These are phyloP conservation scores for Stagonosporopsis cucurbitacearum DNA, from an alignment of 2,329 filamentous ascomycete genomes.

Conservation along the genomic window DNA sequence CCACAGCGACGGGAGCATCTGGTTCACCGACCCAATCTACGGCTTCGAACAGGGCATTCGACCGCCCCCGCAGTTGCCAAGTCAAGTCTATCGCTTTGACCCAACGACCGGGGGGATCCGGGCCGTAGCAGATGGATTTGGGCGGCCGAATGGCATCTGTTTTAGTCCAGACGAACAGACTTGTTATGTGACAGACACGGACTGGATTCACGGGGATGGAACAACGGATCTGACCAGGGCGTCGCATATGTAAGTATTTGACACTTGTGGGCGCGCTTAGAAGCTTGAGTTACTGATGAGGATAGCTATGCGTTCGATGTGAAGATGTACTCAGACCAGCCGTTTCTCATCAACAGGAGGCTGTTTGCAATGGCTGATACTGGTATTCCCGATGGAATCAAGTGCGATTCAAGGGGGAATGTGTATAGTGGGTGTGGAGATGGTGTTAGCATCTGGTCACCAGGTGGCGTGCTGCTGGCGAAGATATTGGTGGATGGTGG, in stretches of 20 bases:
- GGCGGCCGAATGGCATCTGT: slow-evolving; percentile 53
- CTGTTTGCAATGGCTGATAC: slow-evolving; percentile 33
- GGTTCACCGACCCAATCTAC: slow-evolving; percentile 55
- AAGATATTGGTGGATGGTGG: slow-evolving; percentile 41
- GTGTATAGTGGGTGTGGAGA: slow-evolving; percentile 59
- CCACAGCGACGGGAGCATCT: slow-evolving; percentile 51
- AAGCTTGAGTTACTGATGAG: not conserved
- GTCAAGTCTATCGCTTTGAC: slow-evolving; percentile 50
- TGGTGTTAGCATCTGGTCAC: slow-evolving; percentile 57
- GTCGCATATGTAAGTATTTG: slow-evolving; percentile 22
- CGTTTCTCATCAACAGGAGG: slow-evolving; percentile 26
- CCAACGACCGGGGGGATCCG: slow-evolving; percentile 44
- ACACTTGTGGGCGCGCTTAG: too few relatives aligned
- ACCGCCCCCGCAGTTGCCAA: slow-evolving; percentile 30
- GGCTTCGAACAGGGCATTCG: slow-evolving; percentile 32
- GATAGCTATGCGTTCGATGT: slow-evolving; percentile 33
- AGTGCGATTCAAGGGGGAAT: slow-evolving; percentile 52
- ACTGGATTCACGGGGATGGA: slow-evolving; percentile 29
- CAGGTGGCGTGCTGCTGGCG: slow-evolving; percentile 53
- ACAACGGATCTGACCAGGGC: slow-evolving; percentile 18
- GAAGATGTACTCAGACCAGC: slow-evolving; percentile 9
- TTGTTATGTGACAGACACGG: slow-evolving; percentile 54
- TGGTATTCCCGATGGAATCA: slow-evolving; percentile 33
- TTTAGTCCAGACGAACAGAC: slow-evolving; percentile 50
- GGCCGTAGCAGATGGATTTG: slow-evolving; percentile 49